Conservation (phyloP, 2,329 filamentous ascomycete species). For the Catunica adiposa region DNA sequence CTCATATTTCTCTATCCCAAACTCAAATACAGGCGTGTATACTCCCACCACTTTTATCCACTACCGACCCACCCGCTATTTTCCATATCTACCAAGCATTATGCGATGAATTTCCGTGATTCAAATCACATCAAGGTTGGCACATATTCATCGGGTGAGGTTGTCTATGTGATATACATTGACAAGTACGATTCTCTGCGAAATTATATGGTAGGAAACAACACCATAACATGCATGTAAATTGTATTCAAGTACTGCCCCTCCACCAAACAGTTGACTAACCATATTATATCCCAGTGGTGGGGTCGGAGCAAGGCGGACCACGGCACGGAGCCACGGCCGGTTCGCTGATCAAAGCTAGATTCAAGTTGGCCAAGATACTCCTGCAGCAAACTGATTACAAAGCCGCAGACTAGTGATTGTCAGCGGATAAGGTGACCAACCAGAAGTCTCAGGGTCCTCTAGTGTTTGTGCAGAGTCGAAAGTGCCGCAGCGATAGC, state of each 20-base stretch:
- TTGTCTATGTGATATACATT: slow-evolving; percentile 41
- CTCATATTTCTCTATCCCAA: no score
- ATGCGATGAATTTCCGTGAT: slow-evolving; percentile 48
- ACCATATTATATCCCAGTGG: slow-evolving; percentile 14
- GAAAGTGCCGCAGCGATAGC: not conserved
- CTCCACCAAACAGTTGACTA: no score
- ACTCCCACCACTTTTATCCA: no score
- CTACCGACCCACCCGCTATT: no score
- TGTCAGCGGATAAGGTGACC: slow-evolving; percentile 20
- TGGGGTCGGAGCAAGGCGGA: slow-evolving; percentile 7
- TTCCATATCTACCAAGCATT: slow-evolving; percentile 36
- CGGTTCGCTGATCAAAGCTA: slow-evolving; percentile 28
- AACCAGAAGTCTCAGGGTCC: no score
- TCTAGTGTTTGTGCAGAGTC: not conserved
- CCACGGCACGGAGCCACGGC: not conserved
- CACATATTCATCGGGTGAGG: slow-evolving; percentile 32
- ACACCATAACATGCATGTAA: slow-evolving; percentile 48
- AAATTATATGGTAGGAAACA: slow-evolving; percentile 41
- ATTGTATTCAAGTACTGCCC: no score
- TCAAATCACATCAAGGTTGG: slow-evolving; percentile 43
- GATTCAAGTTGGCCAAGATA: slow-evolving; percentile 31
- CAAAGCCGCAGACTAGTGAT: slow-evolving; percentile 35
- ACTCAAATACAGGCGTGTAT: no score
- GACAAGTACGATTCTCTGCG: slow-evolving; percentile 36
- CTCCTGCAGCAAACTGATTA: slow-evolving; percentile 49